Conservation (phyloP, 805 yeast species). For the Naumovozyma castellii region DNA sequence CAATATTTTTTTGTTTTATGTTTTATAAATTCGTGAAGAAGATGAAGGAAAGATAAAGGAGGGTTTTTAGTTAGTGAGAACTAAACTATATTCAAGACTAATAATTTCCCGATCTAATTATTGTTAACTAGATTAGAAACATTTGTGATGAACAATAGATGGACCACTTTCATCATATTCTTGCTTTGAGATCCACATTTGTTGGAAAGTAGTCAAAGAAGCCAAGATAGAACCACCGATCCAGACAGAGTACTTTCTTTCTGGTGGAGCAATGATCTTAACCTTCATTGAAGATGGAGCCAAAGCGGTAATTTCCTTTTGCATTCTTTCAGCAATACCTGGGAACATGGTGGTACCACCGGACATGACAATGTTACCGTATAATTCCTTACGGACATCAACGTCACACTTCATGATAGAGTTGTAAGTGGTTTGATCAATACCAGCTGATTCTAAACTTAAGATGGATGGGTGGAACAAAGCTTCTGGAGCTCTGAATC, state of each 20-base stretch:
- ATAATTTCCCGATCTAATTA: too few species aligned
- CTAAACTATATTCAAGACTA: too few species aligned
- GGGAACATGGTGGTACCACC: conserved; percentile 99
- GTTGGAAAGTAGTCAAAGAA: conserved; percentile 98
- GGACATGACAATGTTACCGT: conserved; percentile 98
- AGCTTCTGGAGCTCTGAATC: conserved; percentile 99
- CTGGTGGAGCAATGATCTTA: conserved; percentile 98
- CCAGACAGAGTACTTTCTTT: conserved; percentile 99
- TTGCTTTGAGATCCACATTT: conserved; percentile 99
- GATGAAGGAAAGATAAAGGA: too few species aligned
- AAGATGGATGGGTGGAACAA: conserved; percentile 95
- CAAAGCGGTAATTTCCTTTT: conserved; percentile 98
- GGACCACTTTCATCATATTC: conserved; percentile 99
- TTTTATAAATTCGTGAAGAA: too few species aligned
- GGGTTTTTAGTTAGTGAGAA: too few species aligned
- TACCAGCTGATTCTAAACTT: conserved; percentile 93
- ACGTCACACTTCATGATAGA: conserved; percentile 95
- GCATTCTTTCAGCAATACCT: conserved; percentile 99
- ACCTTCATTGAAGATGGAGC: conserved; percentile 99
- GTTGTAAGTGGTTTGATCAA: conserved; percentile 79
- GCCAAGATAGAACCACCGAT: conserved; percentile 99
- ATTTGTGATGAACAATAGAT: conserved; percentile 70
- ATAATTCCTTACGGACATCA: conserved; percentile 97
- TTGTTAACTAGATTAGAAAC: conserved; percentile 33
- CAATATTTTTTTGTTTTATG: not conserved